Conservation (phyloP, 2,329 filamentous ascomycete species). For the Penicillium sp. region DNA sequence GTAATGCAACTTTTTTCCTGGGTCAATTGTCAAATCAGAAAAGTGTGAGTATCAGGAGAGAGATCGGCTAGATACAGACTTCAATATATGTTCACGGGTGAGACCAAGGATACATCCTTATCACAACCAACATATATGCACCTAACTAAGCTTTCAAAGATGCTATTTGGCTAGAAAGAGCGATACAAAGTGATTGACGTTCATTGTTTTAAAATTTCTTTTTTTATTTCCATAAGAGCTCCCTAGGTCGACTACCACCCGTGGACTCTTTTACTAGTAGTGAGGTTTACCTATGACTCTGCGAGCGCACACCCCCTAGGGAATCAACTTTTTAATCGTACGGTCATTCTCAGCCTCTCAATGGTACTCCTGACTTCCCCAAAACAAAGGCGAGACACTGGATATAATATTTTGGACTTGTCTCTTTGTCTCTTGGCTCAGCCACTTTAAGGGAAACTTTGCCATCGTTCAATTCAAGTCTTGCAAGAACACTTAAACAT, state of each 20-base stretch:
- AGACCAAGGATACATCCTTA: background rate
- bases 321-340: no score
- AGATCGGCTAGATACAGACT: background rate
- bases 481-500: background rate
- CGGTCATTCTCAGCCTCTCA: no score
- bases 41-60: background rate
- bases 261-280: no score
- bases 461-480: background rate
- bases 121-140: background rate
- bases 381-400: no score
- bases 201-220: background rate
- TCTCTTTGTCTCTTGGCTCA: background rate
- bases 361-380: no score
- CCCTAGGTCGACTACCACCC: no score
- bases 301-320: no score
- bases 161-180: no score
- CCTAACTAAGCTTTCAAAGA: background rate
- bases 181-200: background rate
- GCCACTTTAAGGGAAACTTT: background rate
- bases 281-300: no score
- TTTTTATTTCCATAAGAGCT: no score
- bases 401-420: no score
- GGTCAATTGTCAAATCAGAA: no score
- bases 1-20: background rate
- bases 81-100: background rate